Conservation (phyloP, 108 stramenopile genomes). For the Conticribra guillardii region DNA sequence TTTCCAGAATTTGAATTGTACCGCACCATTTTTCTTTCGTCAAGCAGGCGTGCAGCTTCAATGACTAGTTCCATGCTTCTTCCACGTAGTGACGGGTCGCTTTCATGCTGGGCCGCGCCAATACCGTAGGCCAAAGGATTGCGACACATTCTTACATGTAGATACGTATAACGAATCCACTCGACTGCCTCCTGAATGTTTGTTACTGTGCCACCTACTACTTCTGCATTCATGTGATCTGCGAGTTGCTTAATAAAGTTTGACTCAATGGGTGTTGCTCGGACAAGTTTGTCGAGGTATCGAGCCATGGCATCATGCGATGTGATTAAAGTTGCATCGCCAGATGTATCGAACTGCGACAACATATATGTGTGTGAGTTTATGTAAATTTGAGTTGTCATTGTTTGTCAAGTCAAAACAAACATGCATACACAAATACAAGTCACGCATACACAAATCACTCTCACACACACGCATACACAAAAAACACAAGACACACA, state of each 20-base stretch:
- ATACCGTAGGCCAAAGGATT: constrained; percentile 97
- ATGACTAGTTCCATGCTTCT: constrained; percentile 74
- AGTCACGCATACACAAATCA: no score
- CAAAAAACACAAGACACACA: no score
- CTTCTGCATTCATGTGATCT: constrained; percentile 98
- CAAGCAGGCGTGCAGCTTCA: constrained; percentile 85
- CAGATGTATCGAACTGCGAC: constrained; percentile 95
- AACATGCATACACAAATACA: no score
- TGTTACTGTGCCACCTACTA: constrained; percentile 96
- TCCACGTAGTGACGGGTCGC: constrained; percentile 72
- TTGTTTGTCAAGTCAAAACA: no score
- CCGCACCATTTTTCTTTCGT: constrained; percentile 88
- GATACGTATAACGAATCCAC: constrained; percentile 98
- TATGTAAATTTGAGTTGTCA: no score
- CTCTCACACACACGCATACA: no score
- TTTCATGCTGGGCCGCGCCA: constrained; percentile 65
- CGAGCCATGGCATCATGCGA: constrained; percentile 85
- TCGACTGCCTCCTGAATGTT: constrained; percentile 89
- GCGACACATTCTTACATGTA: constrained; percentile 93
- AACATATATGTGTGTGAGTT: no score
- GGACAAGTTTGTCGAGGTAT: constrained; percentile 94
- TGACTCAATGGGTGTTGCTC: constrained; percentile 94
- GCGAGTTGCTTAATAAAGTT: constrained; percentile 93
- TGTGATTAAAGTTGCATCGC: constrained; percentile 97
- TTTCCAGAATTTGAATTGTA: constrained; percentile 88